These are phyloP conservation scores for Cadophora malorum DNA, from an alignment of 2,329 filamentous ascomycete species.

Conservation along the genomic window DNA sequence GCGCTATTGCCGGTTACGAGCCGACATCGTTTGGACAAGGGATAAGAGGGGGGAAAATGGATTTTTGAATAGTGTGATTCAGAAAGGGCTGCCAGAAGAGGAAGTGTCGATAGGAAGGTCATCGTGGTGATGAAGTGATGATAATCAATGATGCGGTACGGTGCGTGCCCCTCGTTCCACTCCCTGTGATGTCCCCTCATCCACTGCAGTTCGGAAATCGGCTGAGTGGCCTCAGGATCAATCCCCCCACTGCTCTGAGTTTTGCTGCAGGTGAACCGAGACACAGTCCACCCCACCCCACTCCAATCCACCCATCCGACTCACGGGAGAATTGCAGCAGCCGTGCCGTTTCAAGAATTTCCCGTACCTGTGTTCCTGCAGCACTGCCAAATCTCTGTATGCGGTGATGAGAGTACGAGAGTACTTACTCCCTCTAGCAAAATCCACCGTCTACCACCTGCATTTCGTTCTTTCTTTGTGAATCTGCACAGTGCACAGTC, in stretches of 20 bases:
- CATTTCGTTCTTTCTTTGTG: not conserved
- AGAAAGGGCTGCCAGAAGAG: not conserved
- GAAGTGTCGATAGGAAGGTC: not conserved
- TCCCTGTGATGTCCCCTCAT: not conserved
- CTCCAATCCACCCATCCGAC: not conserved
- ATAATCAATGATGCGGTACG: not conserved
- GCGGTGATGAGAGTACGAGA: conserved; percentile 7
- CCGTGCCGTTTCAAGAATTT: conserved; percentile 17
- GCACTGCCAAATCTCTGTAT: conserved; percentile 15
- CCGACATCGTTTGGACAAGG: not conserved
- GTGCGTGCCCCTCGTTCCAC: not conserved
- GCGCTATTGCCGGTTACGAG: conserved; percentile 13
- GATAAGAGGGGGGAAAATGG: not conserved
- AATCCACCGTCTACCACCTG: conserved; percentile 1
- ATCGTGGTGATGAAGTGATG: conserved; percentile 9
- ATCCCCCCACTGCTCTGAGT: not conserved
- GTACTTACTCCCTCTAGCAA: not conserved
- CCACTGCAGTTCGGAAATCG: not conserved
- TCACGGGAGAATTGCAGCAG: conserved; percentile 21
- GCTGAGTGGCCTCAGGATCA: not conserved
- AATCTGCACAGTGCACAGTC: not conserved
- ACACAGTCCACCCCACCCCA: conserved; percentile 2
- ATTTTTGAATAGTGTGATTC: not conserved
- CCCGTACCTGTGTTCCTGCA: conserved; percentile 22
- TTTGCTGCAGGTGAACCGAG: not conserved